Evolutionary conservation across 2,329 filamentous ascomycete species (phyloP), one percentile per base, ranked within the genome.

Genomic region (Colletotrichum nymphaeae): DNA sequence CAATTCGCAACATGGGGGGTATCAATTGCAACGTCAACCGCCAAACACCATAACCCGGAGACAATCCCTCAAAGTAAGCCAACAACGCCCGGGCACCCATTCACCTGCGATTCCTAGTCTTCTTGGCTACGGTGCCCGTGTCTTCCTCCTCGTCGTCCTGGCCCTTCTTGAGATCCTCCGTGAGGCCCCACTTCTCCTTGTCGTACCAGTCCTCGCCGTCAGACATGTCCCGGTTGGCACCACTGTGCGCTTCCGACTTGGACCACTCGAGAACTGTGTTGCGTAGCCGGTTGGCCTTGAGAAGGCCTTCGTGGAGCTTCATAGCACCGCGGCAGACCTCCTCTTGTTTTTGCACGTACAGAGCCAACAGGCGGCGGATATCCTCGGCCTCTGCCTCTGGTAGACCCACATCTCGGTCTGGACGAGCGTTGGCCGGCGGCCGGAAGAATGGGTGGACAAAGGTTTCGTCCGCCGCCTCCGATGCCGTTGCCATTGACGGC

Each of bases 141-240:
- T 95, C 93, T 79, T 96, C 94, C 79, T 97, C 94, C 78, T 96
- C 94, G 79, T 93, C 92, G 74, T 95, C 93, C 78, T 94, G 92
- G 0, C 94, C 94, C 84, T 97, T 97, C 81, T 94, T 93, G 8
- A 96, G 83, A 76, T 94, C 92, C 74, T 93, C 92, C 9, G 90
- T 88, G 62, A 97, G 81, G 0, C 89, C 90, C 93, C 94, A 96
- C 83, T 94, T 93, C 66, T 94, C 92, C 78, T 90, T 90, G 81
- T 97, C 94, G 79, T 95, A 95, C 93, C 94, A 97, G 80, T 97
- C 94, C 84, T 97, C 94, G 12, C 94, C 94, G 80, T 97, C 94
- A 63, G 93, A 95, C 92, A 97, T 92, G 81, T 95, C 93, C 63
- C 91, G 82, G 79, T 91, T 90, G 22, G 85, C 80, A 1, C 91